Evolutionary conservation across 768 basidiomycete genomes (phyloP), one percentile per base, ranked within the genome.

Genomic region (Sporobolomyces roseus): DNA sequence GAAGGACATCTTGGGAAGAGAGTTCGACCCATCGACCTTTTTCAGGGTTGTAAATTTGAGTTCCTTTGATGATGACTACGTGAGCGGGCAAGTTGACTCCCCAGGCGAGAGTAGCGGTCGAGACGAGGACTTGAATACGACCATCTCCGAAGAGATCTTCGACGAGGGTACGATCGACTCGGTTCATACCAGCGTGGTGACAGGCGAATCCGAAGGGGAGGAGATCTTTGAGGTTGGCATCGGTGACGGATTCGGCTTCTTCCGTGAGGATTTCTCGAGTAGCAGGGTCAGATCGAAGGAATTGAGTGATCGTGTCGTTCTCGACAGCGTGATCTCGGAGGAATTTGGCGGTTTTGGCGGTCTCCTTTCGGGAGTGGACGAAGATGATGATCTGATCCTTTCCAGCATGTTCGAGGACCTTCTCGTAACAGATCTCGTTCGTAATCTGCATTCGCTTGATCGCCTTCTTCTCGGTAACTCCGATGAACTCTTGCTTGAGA

Each of bases 401-500:
- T 55, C 85, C 84, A 10, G 86, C 85, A 75, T 98, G 91, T 72
- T 97, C 93, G 29, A 98, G 85, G 8, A 71, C 89, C 81, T 98
- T 99, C 79, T 98, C 94, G 81, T 99, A 99, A 80, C 93, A 94
- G 27, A 98, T 93, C 77, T 98, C 93, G 79, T 99, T 99, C 84
- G 91, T 94, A 70, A 97, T 87, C 78, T 97, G 94, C 77, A 93
- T 92, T 9, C 96, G 87, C 79, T 94, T 97, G 83, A 98, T 97
- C 0, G 96, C 96, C 79, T 96, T 98, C 84, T 97, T 98, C 82
- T 98, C 96, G 1, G 94, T 97, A 65, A 99, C 86, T 48, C 96
- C 96, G 67, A 98, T 86, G 80, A 98, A 97, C 76, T 96, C 91
- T 75, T 97, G 93, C 76, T 93, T 91, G 25, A 99, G 86, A 4